Base-by-base conservation (phyloP, 2,329 filamentous ascomycete genomes). In the Neospermospora avenae region DNA sequence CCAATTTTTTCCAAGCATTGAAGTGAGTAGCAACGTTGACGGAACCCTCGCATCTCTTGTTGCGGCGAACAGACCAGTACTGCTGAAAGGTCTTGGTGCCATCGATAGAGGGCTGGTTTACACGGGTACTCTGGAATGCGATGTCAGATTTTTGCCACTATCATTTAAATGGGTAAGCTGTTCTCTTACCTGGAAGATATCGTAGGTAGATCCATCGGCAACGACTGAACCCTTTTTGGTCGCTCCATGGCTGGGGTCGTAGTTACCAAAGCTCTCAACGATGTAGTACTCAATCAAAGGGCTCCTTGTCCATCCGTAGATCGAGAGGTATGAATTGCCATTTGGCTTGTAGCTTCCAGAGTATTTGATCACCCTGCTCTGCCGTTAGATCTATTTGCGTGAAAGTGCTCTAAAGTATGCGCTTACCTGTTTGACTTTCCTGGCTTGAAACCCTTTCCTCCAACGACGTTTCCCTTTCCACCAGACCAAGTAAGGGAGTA, bases 271-370 rank as follows among this genome's bases (percentile, higher is more conserved):
- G 24, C 76, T 72, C 62, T 85, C 82, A 63, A 84, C 75, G 59
- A 85, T 79, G 73, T 84, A 85, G 73, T 84, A 65, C 54, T 66
- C 60, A 42, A 70, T 55, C 31, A 70, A 61, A 8, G 66, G 66
- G n/a, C 46, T 61, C 1, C 45, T 63, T 16, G 65, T 81, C 81
- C 83, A 85, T 48, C 82, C 82, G 67, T 85, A 85, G n/a, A 85
- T 71, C 14, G 81, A 72, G 16, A 86, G 76, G 69, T 84, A 84
- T 22, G 69, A 69, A 71, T 79, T 78, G n/a, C 76, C 76, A 24
- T 68, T 71, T 14, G 75, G 72, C 55, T 65, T 72, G 70, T 74
- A 80, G 41, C 70, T 73, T 22, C 75, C 78, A 28, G 66, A 71
- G 71, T 77, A 80, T 44, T 66, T 76, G 59, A 80, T 76, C 37